Evolutionary conservation across 2,329 filamentous ascomycete genomes (phyloP), one percentile per base, ranked within the genome.

Genomic region (Xylariales sp.): DNA sequence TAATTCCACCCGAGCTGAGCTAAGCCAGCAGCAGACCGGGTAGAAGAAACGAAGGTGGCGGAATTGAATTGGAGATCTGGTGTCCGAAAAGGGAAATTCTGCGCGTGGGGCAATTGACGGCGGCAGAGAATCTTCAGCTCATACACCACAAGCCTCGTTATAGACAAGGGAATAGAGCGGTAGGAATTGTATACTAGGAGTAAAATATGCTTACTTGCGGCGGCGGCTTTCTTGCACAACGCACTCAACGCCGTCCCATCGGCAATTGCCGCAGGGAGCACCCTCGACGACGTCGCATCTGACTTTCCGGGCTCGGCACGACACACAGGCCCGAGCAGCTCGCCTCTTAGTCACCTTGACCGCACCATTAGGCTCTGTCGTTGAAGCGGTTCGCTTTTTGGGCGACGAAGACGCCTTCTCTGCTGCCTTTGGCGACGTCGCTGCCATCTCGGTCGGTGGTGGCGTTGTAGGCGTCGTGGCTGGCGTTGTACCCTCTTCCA

Each of bases 201-300:
- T 23, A 23, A 70, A 61, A 64, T 69, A 53, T 52, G 89, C 91
- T 88, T 81, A 94, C 91, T 93, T 93, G 86, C 93, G 91, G 75
- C 94, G 89, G 74, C 93, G 93, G 83, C 92, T 95, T 80, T 97
- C 90, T 72, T 91, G 90, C 30, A 93, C 89, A 63, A 91, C 84
- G 80, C 91, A 94, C 78, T 93, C 90, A 66, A 93, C 90, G 77
- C 92, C 90, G 79, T 93, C 91, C 82, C 92, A 88, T 71, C 92
- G 86, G 81, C 93, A 97, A 80, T 97, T 97, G 64, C 92, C 94
- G 80, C 93, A 97, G 1, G 93, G 93, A 50, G 91, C 91, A 56
- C 91, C 91, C 80, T 97, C 93, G 67, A 96, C 93, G 64, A 97
- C 94, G 82, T 97, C 94, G 83, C 94, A 97, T 65, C 94, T 89